These are phyloP conservation scores for Toxicodendron radicans DNA, from an alignment of 345 rosid genomes.

Conservation along the genomic window DNA sequence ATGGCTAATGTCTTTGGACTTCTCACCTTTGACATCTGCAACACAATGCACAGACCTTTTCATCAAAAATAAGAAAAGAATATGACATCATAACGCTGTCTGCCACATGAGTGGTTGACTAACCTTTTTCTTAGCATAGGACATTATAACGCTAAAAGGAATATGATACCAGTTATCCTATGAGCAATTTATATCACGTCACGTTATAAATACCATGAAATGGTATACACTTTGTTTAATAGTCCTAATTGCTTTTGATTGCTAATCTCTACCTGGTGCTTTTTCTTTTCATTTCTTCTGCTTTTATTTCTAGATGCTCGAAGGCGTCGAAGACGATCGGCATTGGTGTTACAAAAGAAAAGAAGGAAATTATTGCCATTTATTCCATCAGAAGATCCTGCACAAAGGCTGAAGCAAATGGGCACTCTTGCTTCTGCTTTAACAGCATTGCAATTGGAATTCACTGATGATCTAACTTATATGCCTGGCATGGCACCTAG, in stretches of 20 bases:
- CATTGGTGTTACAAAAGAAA: constrained; percentile 78
- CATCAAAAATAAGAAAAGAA: too few relatives aligned
- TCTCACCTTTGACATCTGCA: not conserved
- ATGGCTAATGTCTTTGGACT: not conserved
- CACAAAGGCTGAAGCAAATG: constrained; percentile 66
- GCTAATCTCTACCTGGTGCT: constrained; percentile 14
- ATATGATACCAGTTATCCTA: not conserved
- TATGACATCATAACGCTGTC: too few relatives aligned
- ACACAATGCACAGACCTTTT: too few relatives aligned
- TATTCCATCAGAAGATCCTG: constrained; percentile 68
- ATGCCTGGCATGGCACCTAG: constrained; percentile 67
- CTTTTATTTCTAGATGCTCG: constrained; percentile 38
- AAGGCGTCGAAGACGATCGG: constrained; percentile 65
- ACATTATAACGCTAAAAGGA: not conserved
- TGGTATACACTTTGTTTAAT: not conserved
- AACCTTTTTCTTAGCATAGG: not conserved
- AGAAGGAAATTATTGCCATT: constrained; percentile 68
- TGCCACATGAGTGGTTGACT: constrained; percentile 7
- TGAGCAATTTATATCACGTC: not conserved
- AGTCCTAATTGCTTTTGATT: constrained; percentile 13
- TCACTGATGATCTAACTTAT: constrained; percentile 66
- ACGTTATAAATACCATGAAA: not conserved
- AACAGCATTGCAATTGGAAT: constrained; percentile 64
- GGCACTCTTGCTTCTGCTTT: constrained; percentile 84
- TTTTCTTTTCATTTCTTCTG: constrained; percentile 20